Evolutionary conservation across 106 monocot species (phyloP).

Genomic region (Agapanthus africanus): DNA sequence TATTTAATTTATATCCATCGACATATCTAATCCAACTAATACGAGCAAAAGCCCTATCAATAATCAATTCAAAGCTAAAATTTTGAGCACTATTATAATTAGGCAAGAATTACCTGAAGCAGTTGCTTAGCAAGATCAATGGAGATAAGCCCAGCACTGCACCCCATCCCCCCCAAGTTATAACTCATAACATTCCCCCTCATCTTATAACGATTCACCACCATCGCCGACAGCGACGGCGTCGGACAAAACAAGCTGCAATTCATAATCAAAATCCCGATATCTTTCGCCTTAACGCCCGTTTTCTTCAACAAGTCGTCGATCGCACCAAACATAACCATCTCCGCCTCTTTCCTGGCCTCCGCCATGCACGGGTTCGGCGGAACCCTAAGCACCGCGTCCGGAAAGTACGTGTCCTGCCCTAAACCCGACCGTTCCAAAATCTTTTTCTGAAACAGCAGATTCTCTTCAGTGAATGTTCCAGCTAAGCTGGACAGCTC

Average conservation of each 20-base stretch:
- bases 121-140: slow-evolving; percentile 18
- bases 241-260: slow-evolving; percentile 20
- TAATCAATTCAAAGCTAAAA: slow-evolving; percentile 22
- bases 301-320: slow-evolving; percentile 15
- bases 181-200: slow-evolving; percentile 8
- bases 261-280: slow-evolving; percentile 15
- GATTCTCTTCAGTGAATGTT: slow-evolving; percentile 7
- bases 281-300: slow-evolving; percentile 11
- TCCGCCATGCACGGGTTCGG: slow-evolving; percentile 14
- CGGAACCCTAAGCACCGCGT: slow-evolving; percentile 10
- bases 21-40: too few relatives aligned
- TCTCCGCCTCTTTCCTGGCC: slow-evolving; percentile 18
- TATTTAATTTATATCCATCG: too few relatives aligned
- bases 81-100: too few relatives aligned
- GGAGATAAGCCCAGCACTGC: slow-evolving; percentile 29
- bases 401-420: slow-evolving; percentile 5
- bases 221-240: slow-evolving; percentile 17
- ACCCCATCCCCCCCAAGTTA: slow-evolving; percentile 29
- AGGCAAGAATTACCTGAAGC: slow-evolving; percentile 13
- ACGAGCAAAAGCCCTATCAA: too few relatives aligned
- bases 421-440: slow-evolving; percentile 18
- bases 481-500: slow-evolving; percentile 10
- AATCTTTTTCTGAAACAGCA: slow-evolving; percentile 11
- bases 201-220: slow-evolving; percentile 20
- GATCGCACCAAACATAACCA: slow-evolving; percentile 19